These are phyloP conservation scores for Acorus calamus DNA, from an alignment of 106 monocot genomes.

Conservation along the genomic window DNA sequence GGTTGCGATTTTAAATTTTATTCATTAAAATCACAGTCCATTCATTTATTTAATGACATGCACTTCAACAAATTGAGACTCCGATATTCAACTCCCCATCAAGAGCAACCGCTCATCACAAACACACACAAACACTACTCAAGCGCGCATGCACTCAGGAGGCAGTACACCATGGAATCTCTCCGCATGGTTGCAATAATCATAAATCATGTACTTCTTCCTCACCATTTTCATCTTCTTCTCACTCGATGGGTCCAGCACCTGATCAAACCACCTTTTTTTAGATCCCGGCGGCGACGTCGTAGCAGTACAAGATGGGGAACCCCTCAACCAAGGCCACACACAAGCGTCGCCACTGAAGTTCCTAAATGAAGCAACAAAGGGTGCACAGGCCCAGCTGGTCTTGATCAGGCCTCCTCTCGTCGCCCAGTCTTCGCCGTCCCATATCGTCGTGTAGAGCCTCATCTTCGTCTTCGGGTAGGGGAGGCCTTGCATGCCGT, in stretches of 20 bases:
- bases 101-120: no score
- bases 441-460: slow-evolving; percentile 12
- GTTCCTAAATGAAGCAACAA: slow-evolving; percentile 3
- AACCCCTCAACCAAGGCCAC: not conserved
- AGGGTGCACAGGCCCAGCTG: slow-evolving; percentile 7
- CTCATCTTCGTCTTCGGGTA: slow-evolving; percentile 13
- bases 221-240: slow-evolving; percentile 10
- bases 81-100: no score
- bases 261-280: slow-evolving; percentile 2
- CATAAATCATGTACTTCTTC: slow-evolving; percentile 22
- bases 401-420: slow-evolving; percentile 14
- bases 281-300: no score
- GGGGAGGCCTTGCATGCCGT: not conserved
- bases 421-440: slow-evolving; percentile 14
- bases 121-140: no score
- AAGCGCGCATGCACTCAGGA: no score
- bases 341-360: slow-evolving; percentile 3
- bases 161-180: no score
- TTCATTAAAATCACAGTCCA: no score
- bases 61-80: no score
- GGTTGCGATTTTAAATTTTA: no score
- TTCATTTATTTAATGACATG: no score
- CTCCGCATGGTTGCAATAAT: slow-evolving; percentile 9
- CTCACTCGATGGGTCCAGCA: slow-evolving; percentile 6
- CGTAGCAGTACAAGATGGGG: not conserved